Evolutionary conservation across 352 stramenopile species (phyloP).

Genomic region (Phytophthora litchii): DNA sequence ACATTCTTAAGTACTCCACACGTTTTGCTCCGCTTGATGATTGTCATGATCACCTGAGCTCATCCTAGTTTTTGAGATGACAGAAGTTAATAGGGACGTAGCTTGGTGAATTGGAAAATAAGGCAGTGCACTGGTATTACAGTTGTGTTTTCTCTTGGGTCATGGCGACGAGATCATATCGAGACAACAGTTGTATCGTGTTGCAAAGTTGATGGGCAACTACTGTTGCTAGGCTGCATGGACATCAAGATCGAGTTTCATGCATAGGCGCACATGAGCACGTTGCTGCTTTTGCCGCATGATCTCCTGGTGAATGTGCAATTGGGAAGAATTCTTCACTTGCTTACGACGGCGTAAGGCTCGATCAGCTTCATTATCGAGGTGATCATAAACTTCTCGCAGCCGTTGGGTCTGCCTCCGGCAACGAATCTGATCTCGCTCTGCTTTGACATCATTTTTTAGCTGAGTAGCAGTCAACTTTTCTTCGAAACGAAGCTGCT

Average conservation of each 20-base stretch:
- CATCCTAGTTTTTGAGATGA: no score
- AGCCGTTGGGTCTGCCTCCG: conserved; percentile 47
- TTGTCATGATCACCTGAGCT: no score
- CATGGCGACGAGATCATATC: no score
- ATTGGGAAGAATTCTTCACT: conserved; percentile 57
- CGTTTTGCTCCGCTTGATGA: no score
- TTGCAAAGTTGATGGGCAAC: no score
- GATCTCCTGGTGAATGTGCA: conserved; percentile 72
- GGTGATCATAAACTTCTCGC: conserved; percentile 53
- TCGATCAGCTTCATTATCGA: conserved; percentile 60
- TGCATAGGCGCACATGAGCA: conserved; percentile 23
- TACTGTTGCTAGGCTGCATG: conserved; percentile 13
- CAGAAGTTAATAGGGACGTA: no score
- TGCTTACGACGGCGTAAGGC: conserved; percentile 58
- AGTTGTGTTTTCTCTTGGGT: no score
- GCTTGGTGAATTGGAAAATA: no score
- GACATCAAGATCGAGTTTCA: conserved; percentile 17
- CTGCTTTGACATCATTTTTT: conserved; percentile 40
- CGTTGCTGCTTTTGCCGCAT: conserved; percentile 46
- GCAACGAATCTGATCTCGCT: conserved; percentile 38
- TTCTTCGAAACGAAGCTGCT: conserved; percentile 52
- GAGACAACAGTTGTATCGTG: no score
- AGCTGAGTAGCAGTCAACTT: conserved; percentile 36
- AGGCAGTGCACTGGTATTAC: no score
- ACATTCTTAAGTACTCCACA: no score